A percentile compares a stretch with the other conserved stretches of the same genome.
phyloP scores from a whole-genome alignment of 2,329 filamentous ascomycete species.

The Lizonia empirigonia region DNA sequence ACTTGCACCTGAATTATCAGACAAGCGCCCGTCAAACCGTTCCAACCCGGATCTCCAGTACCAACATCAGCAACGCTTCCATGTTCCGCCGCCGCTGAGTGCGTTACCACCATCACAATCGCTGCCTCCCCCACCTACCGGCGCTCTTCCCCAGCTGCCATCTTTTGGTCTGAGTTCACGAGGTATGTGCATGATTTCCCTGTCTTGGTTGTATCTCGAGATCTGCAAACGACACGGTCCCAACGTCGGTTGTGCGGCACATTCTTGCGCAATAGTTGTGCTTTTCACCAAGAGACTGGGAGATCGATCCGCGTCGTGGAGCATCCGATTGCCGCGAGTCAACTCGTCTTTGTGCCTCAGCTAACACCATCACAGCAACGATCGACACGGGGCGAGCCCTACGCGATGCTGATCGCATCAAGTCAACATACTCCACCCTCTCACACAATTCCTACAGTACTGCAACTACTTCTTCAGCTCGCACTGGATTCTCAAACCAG shows the following conservation, averaged over 20 bases:
- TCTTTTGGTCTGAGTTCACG: slow-evolving; percentile 17
- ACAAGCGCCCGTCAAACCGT: slow-evolving; percentile 8
- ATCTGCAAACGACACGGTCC: slow-evolving; percentile 19
- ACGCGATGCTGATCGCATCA: slow-evolving; percentile 15
- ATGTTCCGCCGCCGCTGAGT: slow-evolving; percentile 20
- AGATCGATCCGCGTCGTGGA: slow-evolving; percentile 15
- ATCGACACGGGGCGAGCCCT: slow-evolving; percentile 16
- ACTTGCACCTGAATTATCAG: slow-evolving; percentile 3
- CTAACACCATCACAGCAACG: slow-evolving; percentile 17
- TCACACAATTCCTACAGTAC: slow-evolving; percentile 27
- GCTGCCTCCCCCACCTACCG: slow-evolving; percentile 25
- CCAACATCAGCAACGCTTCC: slow-evolving; percentile 20
- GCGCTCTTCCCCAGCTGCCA: slow-evolving; percentile 27
- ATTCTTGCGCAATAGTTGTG: slow-evolving; percentile 3
- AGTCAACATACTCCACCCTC: slow-evolving; percentile 26
- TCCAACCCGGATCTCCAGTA: slow-evolving; percentile 11
- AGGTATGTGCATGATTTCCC: slow-evolving; percentile 27
- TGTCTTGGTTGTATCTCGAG: slow-evolving; percentile 6
- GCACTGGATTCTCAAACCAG: slow-evolving; percentile 23
- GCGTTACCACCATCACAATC: no score
- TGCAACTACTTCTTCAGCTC: slow-evolving; percentile 22
- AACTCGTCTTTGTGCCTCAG: slow-evolving; percentile 6
- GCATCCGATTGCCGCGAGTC: background rate
- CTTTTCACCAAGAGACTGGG: slow-evolving; percentile 7
- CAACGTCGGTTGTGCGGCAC: background rate